Evolutionary conservation across 2,329 filamentous ascomycete genomes (phyloP).

Genomic region (Tolypocladium ovalisporum): DNA sequence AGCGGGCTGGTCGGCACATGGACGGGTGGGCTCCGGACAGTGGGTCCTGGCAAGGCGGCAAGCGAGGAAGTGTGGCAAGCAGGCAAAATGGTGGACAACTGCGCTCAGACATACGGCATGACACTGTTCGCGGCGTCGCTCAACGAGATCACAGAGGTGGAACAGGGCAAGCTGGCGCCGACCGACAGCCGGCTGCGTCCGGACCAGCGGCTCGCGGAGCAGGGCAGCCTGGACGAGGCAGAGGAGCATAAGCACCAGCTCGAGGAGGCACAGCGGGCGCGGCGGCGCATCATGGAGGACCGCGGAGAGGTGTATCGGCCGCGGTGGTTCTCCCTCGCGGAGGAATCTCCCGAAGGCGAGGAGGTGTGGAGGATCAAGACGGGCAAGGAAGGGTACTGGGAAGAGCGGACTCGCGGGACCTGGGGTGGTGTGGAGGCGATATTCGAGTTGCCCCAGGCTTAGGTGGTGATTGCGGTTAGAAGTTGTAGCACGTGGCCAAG

Average conservation of each 20-base stretch:
- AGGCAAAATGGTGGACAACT: slow-evolving; percentile 67
- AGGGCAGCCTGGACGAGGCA: slow-evolving; percentile 70
- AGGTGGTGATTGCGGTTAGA: slow-evolving; percentile 3
- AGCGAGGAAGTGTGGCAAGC: slow-evolving; percentile 68
- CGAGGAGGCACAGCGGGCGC: slow-evolving; percentile 72
- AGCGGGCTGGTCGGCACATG: slow-evolving; percentile 71
- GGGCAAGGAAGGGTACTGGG: slow-evolving; percentile 90
- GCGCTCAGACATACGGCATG: slow-evolving; percentile 73
- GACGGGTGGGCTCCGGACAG: slow-evolving; percentile 63
- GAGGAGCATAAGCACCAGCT: slow-evolving; percentile 74
- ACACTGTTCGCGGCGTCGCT: slow-evolving; percentile 76
- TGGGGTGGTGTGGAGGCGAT: slow-evolving; percentile 51
- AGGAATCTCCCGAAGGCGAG: slow-evolving; percentile 46
- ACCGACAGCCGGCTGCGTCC: slow-evolving; percentile 79
- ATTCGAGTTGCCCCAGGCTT: slow-evolving; percentile 25
- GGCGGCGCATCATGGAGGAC: slow-evolving; percentile 67
- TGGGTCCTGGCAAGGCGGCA: slow-evolving; percentile 48
- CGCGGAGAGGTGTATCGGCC: slow-evolving; percentile 62
- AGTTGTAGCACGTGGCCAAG: background rate
- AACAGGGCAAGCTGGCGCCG: slow-evolving; percentile 60
- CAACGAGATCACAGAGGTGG: slow-evolving; percentile 78
- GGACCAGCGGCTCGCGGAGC: slow-evolving; percentile 77
- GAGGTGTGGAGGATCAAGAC: slow-evolving; percentile 66
- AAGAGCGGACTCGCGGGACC: slow-evolving; percentile 57
- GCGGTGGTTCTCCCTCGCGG: slow-evolving; percentile 72